Base-by-base conservation (phyloP, 148 eudicot genomes). In the Rhododendron kiyosumense region DNA sequence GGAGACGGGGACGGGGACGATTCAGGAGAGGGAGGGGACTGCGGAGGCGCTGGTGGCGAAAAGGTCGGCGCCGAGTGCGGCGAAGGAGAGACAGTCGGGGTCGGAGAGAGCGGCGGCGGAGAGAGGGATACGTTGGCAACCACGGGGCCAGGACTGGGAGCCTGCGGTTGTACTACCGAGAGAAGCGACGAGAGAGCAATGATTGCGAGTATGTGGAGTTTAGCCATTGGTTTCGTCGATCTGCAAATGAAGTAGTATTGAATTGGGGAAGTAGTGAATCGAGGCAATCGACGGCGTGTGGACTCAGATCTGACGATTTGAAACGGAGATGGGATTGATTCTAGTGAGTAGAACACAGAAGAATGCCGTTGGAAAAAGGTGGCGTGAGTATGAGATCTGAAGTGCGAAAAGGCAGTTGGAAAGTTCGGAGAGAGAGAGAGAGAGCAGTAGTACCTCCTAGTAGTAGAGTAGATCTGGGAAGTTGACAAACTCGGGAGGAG, bases 1-100 rank as follows among this genome's bases (percentile, higher is more conserved):
- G 86, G 81, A 32, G 89, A 36, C 30, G 90, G 85, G 10, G 90
- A 83, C 12, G 86, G 86, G 10, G 90, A 83, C 4, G 88, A 84
- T 9, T 4, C 61, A 11, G 87, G 86, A 51, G 85, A 36, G 54
- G 8, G 59, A 63, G 52, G 57, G 20, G 81, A 48, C 24, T 71
- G 32, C 51, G 84, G 45, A 12, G 86, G 84, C 28, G 88, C 78
- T 26, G 88, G 86, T 9, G 90, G 86, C 30, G 89, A 61, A 26
- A 18, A 1, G 5, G 85, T n/a, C 2, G 90, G 83, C 2, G 88
- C 54, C 4, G 84, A 32, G 49, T 11, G 12, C 83, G 49, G 14
- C 12, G 48, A 69, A 41, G n/a, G 41, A 18, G 49, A 45, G 17
- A 83, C 10, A 3, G 61, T 17, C 76, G 88, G 88, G 41, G 45